phyloP scores from a whole-genome alignment of 805 yeast species.

The Sugiyamaella qingdaonensis region DNA sequence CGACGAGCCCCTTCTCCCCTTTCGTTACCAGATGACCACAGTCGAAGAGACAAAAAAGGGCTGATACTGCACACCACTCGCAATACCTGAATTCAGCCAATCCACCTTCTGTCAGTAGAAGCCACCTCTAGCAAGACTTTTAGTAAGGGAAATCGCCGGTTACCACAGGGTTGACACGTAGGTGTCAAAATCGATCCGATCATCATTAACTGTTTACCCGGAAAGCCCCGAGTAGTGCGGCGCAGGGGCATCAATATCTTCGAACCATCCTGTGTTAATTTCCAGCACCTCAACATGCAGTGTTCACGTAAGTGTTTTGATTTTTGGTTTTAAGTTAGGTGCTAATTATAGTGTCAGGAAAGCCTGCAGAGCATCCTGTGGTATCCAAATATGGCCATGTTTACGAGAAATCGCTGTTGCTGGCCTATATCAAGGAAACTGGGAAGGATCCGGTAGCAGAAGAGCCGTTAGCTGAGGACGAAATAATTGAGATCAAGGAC shows the following conservation, averaged over 20 bases:
- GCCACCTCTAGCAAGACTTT: neutral
- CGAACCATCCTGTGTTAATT: neutral
- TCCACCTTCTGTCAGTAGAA: neutral
- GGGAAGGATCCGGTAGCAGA: slow-evolving; percentile 74
- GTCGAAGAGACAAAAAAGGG: neutral
- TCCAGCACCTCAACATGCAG: slow-evolving; percentile 21
- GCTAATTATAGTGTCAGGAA: slow-evolving; percentile 54
- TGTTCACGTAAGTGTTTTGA: slow-evolving; percentile 28
- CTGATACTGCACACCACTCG: neutral
- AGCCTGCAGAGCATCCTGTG: slow-evolving; percentile 65
- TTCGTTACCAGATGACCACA: neutral
- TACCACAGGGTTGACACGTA: neutral
- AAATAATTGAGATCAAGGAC: slow-evolving; percentile 46
- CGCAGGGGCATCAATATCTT: neutral
- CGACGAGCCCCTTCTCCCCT: neutral
- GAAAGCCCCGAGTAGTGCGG: neutral
- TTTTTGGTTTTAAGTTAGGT: neutral
- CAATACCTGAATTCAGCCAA: neutral
- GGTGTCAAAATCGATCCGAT: neutral
- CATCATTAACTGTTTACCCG: neutral
- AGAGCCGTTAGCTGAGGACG: slow-evolving; percentile 54
- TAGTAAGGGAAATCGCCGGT: neutral
- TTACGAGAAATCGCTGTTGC: slow-evolving; percentile 61
- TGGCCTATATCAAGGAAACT: slow-evolving; percentile 56
- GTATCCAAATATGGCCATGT: slow-evolving; percentile 46